A percentile compares a stretch with the other conserved stretches of the same genome.
These are phyloP conservation scores for Boletus sp. DNA, from an alignment of 768 basidiomycete genomes.

Conservation along the genomic window DNA sequence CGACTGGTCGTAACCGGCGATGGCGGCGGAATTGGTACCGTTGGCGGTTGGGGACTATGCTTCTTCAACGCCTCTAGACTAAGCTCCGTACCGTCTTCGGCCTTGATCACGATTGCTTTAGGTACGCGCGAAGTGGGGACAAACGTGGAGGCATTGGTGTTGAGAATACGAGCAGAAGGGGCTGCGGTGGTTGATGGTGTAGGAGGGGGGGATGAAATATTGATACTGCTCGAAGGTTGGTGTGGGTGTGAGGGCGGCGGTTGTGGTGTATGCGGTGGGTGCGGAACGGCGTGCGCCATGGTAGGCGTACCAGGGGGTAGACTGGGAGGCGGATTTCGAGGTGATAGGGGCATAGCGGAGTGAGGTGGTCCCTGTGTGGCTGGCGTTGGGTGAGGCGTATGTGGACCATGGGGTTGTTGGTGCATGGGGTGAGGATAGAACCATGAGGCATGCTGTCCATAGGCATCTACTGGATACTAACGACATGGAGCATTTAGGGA, in stretches of 20 bases:
- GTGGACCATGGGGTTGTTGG: constrained; percentile 45
- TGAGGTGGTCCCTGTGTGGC: constrained; percentile 45
- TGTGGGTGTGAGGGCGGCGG: constrained; percentile 43
- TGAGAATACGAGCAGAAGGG: constrained; percentile 46
- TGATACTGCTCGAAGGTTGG: constrained; percentile 45
- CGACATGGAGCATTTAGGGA: constrained; percentile 6
- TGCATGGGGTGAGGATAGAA: constrained; percentile 40
- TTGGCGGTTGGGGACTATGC: constrained; percentile 40
- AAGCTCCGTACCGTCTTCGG: constrained; percentile 62
- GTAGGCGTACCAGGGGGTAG: constrained; percentile 73
- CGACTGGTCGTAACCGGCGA: constrained; percentile 28
- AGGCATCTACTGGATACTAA: constrained; percentile 48
- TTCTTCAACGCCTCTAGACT: constrained; percentile 56
- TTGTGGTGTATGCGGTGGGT: constrained; percentile 44
- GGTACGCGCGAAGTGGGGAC: constrained; percentile 50
- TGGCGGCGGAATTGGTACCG: constrained; percentile 40
- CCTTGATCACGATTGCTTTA: constrained; percentile 57
- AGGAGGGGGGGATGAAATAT: constrained; percentile 58
- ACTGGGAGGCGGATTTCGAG: constrained; percentile 54
- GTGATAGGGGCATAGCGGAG: constrained; percentile 62
- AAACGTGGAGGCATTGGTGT: constrained; percentile 63
- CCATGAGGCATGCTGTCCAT: constrained; percentile 40
- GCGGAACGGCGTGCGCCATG: constrained; percentile 54
- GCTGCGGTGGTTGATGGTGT: constrained; percentile 57
- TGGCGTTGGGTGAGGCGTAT: constrained; percentile 40